Base-by-base conservation (phyloP, 2,329 filamentous ascomycete genomes). In the Fusarium aywerte region DNA sequence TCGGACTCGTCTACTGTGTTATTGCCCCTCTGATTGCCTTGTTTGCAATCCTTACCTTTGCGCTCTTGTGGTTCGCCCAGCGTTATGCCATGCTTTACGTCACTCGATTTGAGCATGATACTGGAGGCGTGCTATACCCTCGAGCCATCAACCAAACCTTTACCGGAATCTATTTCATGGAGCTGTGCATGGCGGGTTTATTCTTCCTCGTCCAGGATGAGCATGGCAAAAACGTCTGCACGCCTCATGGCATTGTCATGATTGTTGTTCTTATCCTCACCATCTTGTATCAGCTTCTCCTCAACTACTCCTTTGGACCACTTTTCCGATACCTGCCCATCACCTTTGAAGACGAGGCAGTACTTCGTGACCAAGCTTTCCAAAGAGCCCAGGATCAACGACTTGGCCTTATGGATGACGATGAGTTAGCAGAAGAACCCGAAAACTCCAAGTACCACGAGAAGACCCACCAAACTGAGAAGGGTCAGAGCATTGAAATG, bases 31-130 rank as follows among this genome's bases (percentile, higher is more conserved):
- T 99, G 13, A 97, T 99, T 75, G 87, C 96, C 47, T 81, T 98
- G 21, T 98, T 99, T 81, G 95, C 96, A 71, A 89, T 97, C 72
- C 88, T 98, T 76, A 97, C 95, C 0, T 98, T 98, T 76, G 86
- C 87, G 44, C 83, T 99, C 0, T 90, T 98, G 67, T 99, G 94
- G 94, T 84, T 97, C 42, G 95, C 96, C 1, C 93, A 98, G 76
- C 89, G 95, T n/a, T 98, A 98, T 79, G 95, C 95, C 70, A 96
- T 97, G 81, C 86, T 99, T 20, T 99, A 97, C 73, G 94, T 99
- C 61, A 96, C 89, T 25, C 91, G 93, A 51, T 96, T 97, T 77
- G 88, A 90, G 68, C 89, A 91, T 62, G 96, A 99, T 78, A 99
- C 95, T 0, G 96, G 96, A 38, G 96, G 96, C 40, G 85, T 98